A percentile compares a stretch with the other conserved stretches of the same genome.
Conservation (phyloP, 768 basidiomycete species). For the Suillus decipiens region DNA sequence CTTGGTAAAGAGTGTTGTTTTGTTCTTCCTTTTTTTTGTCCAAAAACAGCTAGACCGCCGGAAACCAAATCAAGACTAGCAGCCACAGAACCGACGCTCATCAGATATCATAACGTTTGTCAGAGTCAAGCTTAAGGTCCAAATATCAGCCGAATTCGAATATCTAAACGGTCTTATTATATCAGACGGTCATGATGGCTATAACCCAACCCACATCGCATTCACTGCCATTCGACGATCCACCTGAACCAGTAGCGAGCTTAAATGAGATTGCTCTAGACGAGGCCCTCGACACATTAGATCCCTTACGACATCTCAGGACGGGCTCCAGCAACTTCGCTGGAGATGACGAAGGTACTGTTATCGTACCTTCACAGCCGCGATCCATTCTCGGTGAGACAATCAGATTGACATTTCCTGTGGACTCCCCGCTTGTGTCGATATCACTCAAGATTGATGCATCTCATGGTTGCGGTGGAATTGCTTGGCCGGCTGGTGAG, state of each 20-base stretch:
- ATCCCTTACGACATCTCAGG: slow-evolving; percentile 65
- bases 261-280: slow-evolving; percentile 45
- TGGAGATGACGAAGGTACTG: slow-evolving; percentile 20
- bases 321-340: slow-evolving; percentile 36
- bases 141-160: background rate
- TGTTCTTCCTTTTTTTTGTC: background rate
- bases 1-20: background rate
- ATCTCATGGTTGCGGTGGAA: slow-evolving; percentile 86
- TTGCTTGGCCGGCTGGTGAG: slow-evolving; percentile 92
- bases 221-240: slow-evolving; percentile 12
- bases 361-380: slow-evolving; percentile 55
- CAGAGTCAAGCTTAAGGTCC: background rate
- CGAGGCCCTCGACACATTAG: slow-evolving; percentile 53
- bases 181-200: slow-evolving; percentile 11
- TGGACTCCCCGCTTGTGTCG: slow-evolving; percentile 15
- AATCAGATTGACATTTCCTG: slow-evolving; percentile 44
- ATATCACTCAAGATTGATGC: slow-evolving; percentile 69
- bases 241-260: slow-evolving; percentile 13
- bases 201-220: background rate
- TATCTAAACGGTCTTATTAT: background rate
- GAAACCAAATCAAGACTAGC: background rate
- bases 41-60: background rate
- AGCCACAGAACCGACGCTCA: too few relatives aligned
- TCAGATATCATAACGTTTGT: background rate
- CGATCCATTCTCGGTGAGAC: slow-evolving; percentile 51